Evolutionary conservation across 129 eudicot genomes (phyloP), one percentile per base, ranked within the genome.

Genomic region (Flaveria sonorensis): DNA sequence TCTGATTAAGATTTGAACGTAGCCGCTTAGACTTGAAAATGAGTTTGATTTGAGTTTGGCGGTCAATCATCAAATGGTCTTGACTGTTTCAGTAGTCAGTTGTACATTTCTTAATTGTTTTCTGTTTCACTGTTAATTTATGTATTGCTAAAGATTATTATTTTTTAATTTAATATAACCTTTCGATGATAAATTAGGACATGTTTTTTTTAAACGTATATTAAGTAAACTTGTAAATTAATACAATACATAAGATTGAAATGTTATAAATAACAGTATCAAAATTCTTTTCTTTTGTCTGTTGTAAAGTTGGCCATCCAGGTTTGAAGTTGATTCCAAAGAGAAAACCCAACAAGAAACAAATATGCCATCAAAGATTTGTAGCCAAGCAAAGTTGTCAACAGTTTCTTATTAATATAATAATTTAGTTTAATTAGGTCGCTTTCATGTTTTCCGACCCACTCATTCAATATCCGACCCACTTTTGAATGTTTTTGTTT

Each of bases 281-380:
- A 28, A 28, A 24, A 12, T 24, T 14, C 6, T 12, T 24, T 24
- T 11, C 13, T 28, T 19, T 30, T 15, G 66, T 79, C 67, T 46
- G 47, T 79, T 79, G 21, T 12, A 48, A 70, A 78, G 82, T 50
- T 69, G 71, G 80, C 20, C 16, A 76, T 18, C 23, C 7, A 23
- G 20, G 79, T 77, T 68, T 19, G 75, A 68, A 74, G 84, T 74
- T 81, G 71, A 55, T 81, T 57, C 69, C 84, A 67, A 81, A 56
- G 75, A 65, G 13, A 53, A 72, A 73, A 26, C 52, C 74, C 51
- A 73, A 66, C 79, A 73, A 80, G 74, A 65, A 80, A 70, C 75
- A 53, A 77, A 39, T 69, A 77, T 68, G 68, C 79, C 74, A 71
- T 70, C 82, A 23, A 64, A 80, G 57, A 15, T 62, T 62, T 71